Percentiles rank a stretch among this genome's conserved stretches.
Conservation (phyloP, 2,329 filamentous ascomycete genomes). For the Aspergillus sp. region DNA sequence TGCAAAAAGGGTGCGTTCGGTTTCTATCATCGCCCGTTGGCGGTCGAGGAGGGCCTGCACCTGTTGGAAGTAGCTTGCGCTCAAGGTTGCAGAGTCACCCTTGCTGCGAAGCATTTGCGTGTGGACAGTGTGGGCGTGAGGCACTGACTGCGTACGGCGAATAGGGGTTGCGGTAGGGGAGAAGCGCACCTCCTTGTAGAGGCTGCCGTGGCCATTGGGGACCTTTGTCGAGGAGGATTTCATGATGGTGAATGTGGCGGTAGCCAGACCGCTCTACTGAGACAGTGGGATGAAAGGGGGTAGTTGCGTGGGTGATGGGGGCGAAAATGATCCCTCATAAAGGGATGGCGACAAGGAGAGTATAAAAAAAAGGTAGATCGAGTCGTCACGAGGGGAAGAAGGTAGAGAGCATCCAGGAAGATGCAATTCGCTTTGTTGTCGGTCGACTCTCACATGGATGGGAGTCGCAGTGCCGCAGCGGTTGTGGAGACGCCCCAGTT, state of each 20-base stretch:
- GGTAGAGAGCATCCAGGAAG: neutral
- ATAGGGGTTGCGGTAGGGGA: slow-evolving; percentile 36
- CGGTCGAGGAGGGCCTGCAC: slow-evolving; percentile 38
- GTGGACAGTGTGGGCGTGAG: slow-evolving; percentile 32
- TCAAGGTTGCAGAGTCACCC: slow-evolving; percentile 25
- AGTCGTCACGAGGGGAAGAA: no score
- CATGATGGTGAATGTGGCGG: slow-evolving; percentile 18
- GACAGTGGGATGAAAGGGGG: slow-evolving; percentile 10
- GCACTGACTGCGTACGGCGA: slow-evolving; percentile 39
- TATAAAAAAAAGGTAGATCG: neutral
- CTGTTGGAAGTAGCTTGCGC: slow-evolving; percentile 40
- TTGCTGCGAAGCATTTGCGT: slow-evolving; percentile 19
- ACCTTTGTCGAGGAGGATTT: slow-evolving; percentile 20
- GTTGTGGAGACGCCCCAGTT: slow-evolving; percentile 1
- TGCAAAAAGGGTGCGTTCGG: slow-evolving; percentile 39
- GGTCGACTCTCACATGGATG: neutral
- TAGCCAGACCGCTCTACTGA: slow-evolving; percentile 6
- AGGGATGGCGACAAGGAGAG: neutral
- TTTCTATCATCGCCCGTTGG: slow-evolving; percentile 38
- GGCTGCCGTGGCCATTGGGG: slow-evolving; percentile 32
- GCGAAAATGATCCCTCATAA: neutral
- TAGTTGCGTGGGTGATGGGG: neutral
- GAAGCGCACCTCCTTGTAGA: slow-evolving; percentile 43
- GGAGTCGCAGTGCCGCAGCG: neutral
- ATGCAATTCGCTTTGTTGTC: neutral